Evolutionary conservation across 495 filamentous ascomycete species (phyloP), one percentile per base, ranked within the genome.

Genomic region (Talaromyces proteolyticus): DNA sequence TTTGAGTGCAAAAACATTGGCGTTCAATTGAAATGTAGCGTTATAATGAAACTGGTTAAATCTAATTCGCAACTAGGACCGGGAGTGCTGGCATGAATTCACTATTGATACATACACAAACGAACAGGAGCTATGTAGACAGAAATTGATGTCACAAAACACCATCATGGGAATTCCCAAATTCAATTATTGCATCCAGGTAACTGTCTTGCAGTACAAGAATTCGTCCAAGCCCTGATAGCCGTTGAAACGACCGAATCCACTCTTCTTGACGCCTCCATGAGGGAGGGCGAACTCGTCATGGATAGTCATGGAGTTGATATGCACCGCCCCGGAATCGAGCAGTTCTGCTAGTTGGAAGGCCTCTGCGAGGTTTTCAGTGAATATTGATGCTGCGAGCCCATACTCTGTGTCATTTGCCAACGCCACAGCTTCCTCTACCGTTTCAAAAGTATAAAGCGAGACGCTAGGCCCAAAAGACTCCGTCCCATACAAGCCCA

Each of bases 231-330:
- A 69, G 4, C 78, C 81, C 44, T 63, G 63, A 29, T 64, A 57
- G 11, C 67, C 79, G 51, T 77, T 78, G 64, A 85, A 85, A 1
- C 81, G 67, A n/a, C 91, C 91, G 63, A 80, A 91, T 7, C 91
- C 91, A 56, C 86, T 90, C 45, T 79, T 79, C 77, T 96, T 96
- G 58, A 80, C 81, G 26, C 91, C 91, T 21, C 91, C 90, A 65
- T 95, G 89, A 4, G 90, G 88, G 48, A 95, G 61, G 16, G 70
- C 70, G 11, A 80, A 64, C 68, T 95, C 90, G 53, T 96, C 91
- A 59, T 95, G 89, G 1, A 95, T 75, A 2, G 82, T 88, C 79
- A 90, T 82, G 26, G 71, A 76, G 63, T 96, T 96, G 60, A 95
- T 91, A 63, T 95, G 91, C 23, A 96, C 86, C 20, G 86, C 86